Base-by-base conservation (phyloP, 1,284 basidiomycete species). In the Austroboletus olivaceoglutinosus region DNA sequence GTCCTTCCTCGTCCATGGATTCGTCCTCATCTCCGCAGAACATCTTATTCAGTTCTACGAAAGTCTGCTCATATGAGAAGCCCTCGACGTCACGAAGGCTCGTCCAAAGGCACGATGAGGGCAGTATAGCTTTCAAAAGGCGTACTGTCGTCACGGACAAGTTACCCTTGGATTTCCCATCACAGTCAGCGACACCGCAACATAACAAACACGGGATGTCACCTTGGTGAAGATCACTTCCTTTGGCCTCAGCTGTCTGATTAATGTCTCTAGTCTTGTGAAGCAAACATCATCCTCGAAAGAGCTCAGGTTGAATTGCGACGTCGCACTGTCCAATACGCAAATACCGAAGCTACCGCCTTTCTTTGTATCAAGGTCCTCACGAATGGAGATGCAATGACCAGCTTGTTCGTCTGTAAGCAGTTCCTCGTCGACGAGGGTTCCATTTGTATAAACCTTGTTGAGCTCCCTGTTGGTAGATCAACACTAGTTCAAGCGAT, bases 361-460 rank as follows among this genome's bases (percentile, higher is more conserved):
- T 72, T 75, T 57, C 71, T 76, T 74, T 22, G 63, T 67, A 13
- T 74, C 71, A 4, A 73, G 68, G 21, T 75, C 72, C 60, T 89
- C 95, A 50, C 89, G 89, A 69, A 99, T 86, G 4, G 93, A 86
- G 16, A 99, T 82, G 62, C 95, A 98, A 68, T 99, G 97, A 19
- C 91, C 93, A 4, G 92, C 92, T 71, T 98, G 89, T 58, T 99
- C 97, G 54, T 98, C 91, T 1, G 83, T 89, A 23, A 99, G 78
- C 52, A 97, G 85, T 40, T 86, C 83, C 7, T 87, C 85, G 61
- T 99, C 97, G 48, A 98, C 90, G 25, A 99, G 87, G 0, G 97
- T 99, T 9, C 97, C 97, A 52, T 93, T 93, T 0, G 97, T 99
- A 68, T 96, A 90, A 34, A 99, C 93, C 73, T 96, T 95, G 65